Evolutionary conservation across 768 basidiomycete genomes (phyloP), one percentile per base, ranked within the genome.

Genomic region (Strobilomyces confusus): DNA sequence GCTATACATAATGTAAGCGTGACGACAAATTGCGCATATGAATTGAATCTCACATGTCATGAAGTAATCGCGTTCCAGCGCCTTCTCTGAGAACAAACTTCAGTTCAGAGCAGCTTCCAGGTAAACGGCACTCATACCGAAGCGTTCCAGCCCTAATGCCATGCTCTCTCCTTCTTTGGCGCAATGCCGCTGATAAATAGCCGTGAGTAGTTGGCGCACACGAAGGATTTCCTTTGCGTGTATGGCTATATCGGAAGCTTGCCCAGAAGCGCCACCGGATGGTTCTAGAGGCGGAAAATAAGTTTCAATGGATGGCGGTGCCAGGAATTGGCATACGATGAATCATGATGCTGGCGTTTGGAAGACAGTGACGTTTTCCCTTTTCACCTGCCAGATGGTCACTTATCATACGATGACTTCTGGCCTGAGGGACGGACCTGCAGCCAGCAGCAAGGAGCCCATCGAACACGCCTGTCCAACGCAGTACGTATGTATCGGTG

Each of bases 331-430:
- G 68, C 83, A 65, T 68, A 95, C 95, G 95, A 69, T 98, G 95
- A 51, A 98, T 98, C 95, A 98, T 98, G 64, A 98, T 92, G 66
- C 89, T 92, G 19, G 93, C 87, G 67, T 98, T 90, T 13, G 93
- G 92, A 53, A 98, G 79, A 61, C 89, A 89, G 67, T 93, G 93
- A 29, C 95, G 80, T 68, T 95, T 92, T 33, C 95, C 95, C 59
- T 79, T 84, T 73, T 89, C 92, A 33, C 93, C 81, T 79, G 61
- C 20, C 3, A 29, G 36, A 48, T 51, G 54, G n/a, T 63, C 50
- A 60, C 48, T 42, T 29, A 44, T 26, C 48, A 52, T 60, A 22
- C 44, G 46, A 59, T 51, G 53, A 57, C 40, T 11, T 26, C 32
- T 45, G 23, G 20, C 12, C n/a, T 23, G 33, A 45, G 49, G 44